phyloP scores from a whole-genome alignment of 257 asterid species.

The Solanum ossicruentum region DNA sequence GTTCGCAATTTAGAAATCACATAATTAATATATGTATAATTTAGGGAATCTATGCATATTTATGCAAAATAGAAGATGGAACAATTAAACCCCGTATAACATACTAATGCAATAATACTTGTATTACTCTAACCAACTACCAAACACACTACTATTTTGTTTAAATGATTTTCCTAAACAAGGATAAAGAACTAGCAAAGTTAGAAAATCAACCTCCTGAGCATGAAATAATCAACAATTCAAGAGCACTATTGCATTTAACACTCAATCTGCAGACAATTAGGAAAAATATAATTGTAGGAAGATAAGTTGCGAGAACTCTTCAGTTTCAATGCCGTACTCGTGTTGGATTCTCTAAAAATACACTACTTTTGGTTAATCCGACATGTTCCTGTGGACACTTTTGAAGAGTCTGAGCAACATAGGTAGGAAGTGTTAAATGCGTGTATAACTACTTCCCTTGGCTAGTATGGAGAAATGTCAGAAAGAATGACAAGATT shows the following conservation, averaged over 20 bases:
- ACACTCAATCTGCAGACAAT: background rate
- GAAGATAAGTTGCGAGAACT: background rate
- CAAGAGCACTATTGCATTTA: background rate
- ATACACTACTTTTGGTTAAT: too few relatives aligned
- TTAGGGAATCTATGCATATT: background rate
- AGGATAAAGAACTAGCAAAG: background rate
- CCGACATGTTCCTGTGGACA: too few relatives aligned
- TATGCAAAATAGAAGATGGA: background rate
- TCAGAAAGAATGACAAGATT: background rate
- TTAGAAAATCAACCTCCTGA: background rate
- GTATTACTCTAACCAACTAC: background rate
- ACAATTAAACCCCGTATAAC: background rate
- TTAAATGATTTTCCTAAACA: background rate
- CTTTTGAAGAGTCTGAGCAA: too few relatives aligned
- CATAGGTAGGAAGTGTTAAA: background rate
- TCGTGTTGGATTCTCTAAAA: too few relatives aligned
- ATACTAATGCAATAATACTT: too few relatives aligned
- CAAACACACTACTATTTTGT: background rate
- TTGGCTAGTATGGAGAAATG: background rate
- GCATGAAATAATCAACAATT: background rate
- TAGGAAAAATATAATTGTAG: background rate
- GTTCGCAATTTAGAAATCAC: background rate
- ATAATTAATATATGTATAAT: background rate
- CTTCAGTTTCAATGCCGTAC: too few relatives aligned
- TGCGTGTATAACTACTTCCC: background rate